Percentiles rank a stretch among this genome's conserved stretches.
Conservation (phyloP, 2,329 filamentous ascomycete genomes). For the Claviceps humidiphila region DNA sequence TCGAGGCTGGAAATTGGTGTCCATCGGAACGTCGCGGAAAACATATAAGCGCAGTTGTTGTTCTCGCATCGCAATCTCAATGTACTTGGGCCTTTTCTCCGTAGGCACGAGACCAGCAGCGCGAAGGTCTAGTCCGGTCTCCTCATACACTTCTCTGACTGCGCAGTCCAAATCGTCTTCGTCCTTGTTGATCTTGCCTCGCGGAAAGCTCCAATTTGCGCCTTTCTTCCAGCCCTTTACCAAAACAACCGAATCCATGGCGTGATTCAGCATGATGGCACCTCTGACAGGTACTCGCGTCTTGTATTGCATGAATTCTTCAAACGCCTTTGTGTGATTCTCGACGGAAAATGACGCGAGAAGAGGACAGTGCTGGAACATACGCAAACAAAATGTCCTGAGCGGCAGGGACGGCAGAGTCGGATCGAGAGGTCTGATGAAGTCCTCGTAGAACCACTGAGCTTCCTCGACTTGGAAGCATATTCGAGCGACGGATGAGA, state of each 20-base stretch:
- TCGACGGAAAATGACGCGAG: constrained; percentile 68
- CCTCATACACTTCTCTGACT: constrained; percentile 86
- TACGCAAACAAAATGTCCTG: constrained; percentile 72
- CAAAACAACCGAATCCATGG: constrained; percentile 87
- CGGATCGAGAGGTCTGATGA: constrained; percentile 82
- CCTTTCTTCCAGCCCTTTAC: constrained; percentile 98
- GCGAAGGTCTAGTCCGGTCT: constrained; percentile 78
- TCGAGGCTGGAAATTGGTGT: constrained; percentile 76
- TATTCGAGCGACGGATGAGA: constrained; percentile 80
- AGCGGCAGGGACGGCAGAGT: constrained; percentile 74
- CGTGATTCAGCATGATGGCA: constrained; percentile 80
- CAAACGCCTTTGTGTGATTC: constrained; percentile 70
- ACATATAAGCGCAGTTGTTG: constrained; percentile 90
- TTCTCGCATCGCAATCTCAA: constrained; percentile 80
- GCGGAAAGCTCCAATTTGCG: constrained; percentile 89
- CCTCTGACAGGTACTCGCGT: constrained; percentile 86
- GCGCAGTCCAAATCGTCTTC: constrained; percentile 91
- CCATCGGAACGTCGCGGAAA: constrained; percentile 75
- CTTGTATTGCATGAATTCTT: constrained; percentile 90
- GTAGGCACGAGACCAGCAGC: constrained; percentile 63
- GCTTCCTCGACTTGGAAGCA: constrained; percentile 98
- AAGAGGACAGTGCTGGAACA: constrained; percentile 89
- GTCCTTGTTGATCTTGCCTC: constrained; percentile 97
- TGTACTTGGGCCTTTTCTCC: constrained; percentile 61
- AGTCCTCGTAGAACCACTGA: constrained; percentile 99